Base-by-base conservation (phyloP, 192 early-diverging fungal species). In the Backusella australiensis region DNA sequence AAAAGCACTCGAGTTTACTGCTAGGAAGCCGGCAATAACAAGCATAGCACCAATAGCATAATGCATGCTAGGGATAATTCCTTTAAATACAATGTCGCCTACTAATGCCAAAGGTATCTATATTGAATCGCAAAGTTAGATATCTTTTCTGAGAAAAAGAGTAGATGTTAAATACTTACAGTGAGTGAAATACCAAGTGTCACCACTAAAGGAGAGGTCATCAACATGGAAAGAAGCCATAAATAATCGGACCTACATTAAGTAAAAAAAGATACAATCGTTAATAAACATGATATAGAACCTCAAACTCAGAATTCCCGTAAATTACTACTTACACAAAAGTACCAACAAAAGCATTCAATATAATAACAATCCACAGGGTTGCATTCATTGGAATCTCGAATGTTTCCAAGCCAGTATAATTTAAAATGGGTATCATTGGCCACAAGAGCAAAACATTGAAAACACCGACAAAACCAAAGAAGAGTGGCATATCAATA, bases 181-280 rank as follows among this genome's bases (percentile, higher is more conserved):
- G 94, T 94, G 69, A 95, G 77, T 36, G 92, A 89, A 3, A 95
- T 78, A 6, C 94, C 94, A 41, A 95, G 80, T 5, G 94, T 95
- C 1, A 93, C 93, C 7, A 92, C 89, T 73, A 95, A 79, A n/a
- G 94, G 93, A 41, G 91, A 92, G 1, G 93, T 94, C 90, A 95
- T 89, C 19, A 94, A 79, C 87, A 94, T 89, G 1, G 93, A 82
- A 36, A 90, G 81, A 14, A 95, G 82, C 94, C 93, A 94, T 21
- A 93, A 79, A 77, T 92, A 93, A 76, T 94, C 94, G 4, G 94
- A 91, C 59, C 85, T 86, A 81, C 19, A 68, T 21, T n/a, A 69
- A 6, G n/a, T 23, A 14, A 35, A 69, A 41, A 41, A 14, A 69
- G 66, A 67, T 6, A 69, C 3, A 9, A 1, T 4, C 6, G 14